Conservation (phyloP, 2,329 filamentous ascomycete genomes). For the Alternaria sp. region DNA sequence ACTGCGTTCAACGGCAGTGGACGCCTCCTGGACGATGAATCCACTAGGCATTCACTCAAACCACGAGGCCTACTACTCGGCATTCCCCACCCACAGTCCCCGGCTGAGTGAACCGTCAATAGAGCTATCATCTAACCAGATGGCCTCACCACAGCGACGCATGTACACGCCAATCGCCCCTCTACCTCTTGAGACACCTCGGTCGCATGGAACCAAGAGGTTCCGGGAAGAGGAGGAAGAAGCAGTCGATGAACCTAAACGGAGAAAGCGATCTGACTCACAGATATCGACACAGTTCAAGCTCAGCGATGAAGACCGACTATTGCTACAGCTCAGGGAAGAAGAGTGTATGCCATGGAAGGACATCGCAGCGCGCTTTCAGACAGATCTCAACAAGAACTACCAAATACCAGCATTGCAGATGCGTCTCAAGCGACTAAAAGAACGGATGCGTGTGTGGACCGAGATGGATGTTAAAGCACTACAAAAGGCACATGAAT, state of each 20-base stretch:
- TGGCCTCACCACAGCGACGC: slow-evolving; percentile 51
- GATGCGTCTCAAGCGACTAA: slow-evolving; percentile 63
- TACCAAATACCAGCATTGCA: slow-evolving; percentile 63
- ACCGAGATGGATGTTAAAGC: slow-evolving; percentile 61
- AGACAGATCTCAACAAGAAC: slow-evolving; percentile 58
- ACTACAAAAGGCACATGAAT: slow-evolving; percentile 60
- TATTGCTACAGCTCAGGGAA: slow-evolving; percentile 62
- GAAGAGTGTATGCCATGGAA: slow-evolving; percentile 64
- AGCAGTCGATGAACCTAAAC: slow-evolving; percentile 45
- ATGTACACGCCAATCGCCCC: slow-evolving; percentile 57
- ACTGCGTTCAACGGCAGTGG: slow-evolving; percentile 50
- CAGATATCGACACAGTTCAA: slow-evolving; percentile 49
- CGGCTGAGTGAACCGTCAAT: slow-evolving; percentile 46
- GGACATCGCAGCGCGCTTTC: slow-evolving; percentile 61
- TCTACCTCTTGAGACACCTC: slow-evolving; percentile 48
- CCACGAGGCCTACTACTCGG: slow-evolving; percentile 47
- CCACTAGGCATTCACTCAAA: slow-evolving; percentile 53
- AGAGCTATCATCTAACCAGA: slow-evolving; percentile 37
- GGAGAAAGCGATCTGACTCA: slow-evolving; percentile 54
- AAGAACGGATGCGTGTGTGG: slow-evolving; percentile 62
- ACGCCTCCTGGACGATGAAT: slow-evolving; percentile 52
- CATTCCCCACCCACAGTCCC: slow-evolving; percentile 40
- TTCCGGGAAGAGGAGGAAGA: slow-evolving; percentile 51
- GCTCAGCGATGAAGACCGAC: slow-evolving; percentile 60
- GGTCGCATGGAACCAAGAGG: slow-evolving; percentile 50